Evolutionary conservation across 1,284 basidiomycete genomes (phyloP), one percentile per base, ranked within the genome.

Genomic region (Heterobasidion occidentale): DNA sequence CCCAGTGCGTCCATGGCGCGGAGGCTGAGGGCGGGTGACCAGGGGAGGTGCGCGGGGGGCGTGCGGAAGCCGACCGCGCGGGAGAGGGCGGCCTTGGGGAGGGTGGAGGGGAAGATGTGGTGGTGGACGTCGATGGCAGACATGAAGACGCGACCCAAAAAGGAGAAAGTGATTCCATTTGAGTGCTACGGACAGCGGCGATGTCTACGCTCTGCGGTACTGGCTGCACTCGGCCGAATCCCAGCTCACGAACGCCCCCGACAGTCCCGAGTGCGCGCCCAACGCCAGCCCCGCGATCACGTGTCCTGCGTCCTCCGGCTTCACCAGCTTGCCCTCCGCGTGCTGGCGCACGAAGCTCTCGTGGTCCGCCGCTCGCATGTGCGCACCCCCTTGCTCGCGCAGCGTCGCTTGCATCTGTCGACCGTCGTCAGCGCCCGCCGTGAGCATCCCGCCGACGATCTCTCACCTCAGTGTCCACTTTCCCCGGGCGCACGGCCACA

Each of bases 401-500:
- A 91, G 61, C 1, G 61, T 62, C 17, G 64, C 63, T 75, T 91
- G 89, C 90, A 92, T 92, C 89, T 92, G 59, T 45, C 58, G 47
- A 56, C 20, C 11, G 38, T 34, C 27, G 27, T 27, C 27, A 27
- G 27, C 27, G 5, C 27, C 27, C 27, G 27, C 27, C 27, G 27
- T 27, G 27, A 19, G 36, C 17, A 35, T 56, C 44, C 45, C 47
- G 35, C 34, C 52, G 35, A 27, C 17, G 14, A 71, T n/a, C n/a
- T 77, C 58, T 65, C 27, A 89, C 90, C 44, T 68, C 69, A 6
- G 89, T 92, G 60, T 93, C 86, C 9, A 95, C 91, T 68, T 87
- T 88, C 17, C 93, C 93, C 0, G 94, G 94, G 0, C 92, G 81
- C 1, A 96, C 63, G 7, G 92, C 87, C 35, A 95, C 77, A 11